Percentiles rank a stretch among this genome's conserved stretches.
phyloP scores from a whole-genome alignment of 108 stramenopile species.

The Discostella pseudostelligera region DNA sequence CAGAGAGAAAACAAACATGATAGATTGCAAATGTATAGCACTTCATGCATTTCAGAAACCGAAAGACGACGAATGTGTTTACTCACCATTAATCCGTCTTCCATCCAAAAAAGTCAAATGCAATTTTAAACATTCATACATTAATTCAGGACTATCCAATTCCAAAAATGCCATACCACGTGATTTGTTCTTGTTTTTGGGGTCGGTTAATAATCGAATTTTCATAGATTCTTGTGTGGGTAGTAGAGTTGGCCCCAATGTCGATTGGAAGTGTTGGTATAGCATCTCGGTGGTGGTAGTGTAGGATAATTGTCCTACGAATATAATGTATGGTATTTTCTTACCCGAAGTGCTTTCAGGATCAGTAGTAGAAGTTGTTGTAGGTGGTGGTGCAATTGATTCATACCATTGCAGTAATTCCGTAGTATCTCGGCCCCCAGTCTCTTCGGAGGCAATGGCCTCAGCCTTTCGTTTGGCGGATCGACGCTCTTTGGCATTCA shows the following conservation, averaged over 20 bases:
- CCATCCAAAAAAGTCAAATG: conserved; percentile 91
- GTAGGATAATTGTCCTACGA: conserved; percentile 89
- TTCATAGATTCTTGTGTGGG: conserved; percentile 48
- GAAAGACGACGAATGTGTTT: too few relatives aligned
- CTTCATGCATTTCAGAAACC: too few relatives aligned
- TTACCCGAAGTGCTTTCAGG: conserved; percentile 5
- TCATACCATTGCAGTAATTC: conserved; percentile 34
- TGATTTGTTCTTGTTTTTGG: conserved; percentile 64
- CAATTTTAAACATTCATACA: conserved; percentile 82
- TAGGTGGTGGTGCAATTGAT: conserved; percentile 1
- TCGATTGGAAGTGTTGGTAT: conserved; percentile 60
- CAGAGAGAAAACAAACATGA: too few relatives aligned
- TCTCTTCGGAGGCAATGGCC: conserved; percentile 45
- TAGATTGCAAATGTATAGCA: too few relatives aligned
- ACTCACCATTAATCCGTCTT: conserved; percentile 76
- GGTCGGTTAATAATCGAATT: conserved; percentile 82
- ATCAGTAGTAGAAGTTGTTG: background rate
- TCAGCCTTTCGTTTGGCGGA: conserved; percentile 51
- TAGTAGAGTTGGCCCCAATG: conserved; percentile 44
- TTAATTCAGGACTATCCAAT: conserved; percentile 65
- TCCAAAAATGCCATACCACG: conserved; percentile 91
- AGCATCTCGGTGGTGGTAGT: conserved; percentile 76
- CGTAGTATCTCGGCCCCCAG: background rate
- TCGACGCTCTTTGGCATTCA: conserved; percentile 51
- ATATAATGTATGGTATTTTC: conserved; percentile 79